phyloP scores from a whole-genome alignment of 1,139 yeast species.

The Geotrichum bryndzae region DNA sequence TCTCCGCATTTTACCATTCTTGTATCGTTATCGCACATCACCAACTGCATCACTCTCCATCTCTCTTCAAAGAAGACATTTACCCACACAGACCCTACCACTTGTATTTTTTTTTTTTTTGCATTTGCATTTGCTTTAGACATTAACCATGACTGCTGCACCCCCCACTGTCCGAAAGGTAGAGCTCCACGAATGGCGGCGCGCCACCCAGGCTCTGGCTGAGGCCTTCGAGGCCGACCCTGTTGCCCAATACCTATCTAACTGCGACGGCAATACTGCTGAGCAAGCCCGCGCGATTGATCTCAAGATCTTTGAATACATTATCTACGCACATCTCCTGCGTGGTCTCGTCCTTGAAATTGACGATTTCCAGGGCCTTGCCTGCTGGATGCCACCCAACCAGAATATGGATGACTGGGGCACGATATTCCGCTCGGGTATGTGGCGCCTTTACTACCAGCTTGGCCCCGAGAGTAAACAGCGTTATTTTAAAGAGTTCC shows the following conservation, averaged over 20 bases:
- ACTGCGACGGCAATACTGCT: constrained; percentile 38
- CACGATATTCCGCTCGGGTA: constrained; percentile 53
- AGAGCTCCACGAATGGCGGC: constrained; percentile 42
- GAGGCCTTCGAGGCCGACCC: constrained; percentile 49
- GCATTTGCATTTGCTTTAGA: neutral
- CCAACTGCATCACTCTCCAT: neutral
- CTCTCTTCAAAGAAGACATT: too few relatives aligned
- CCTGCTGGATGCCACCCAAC: constrained; percentile 58
- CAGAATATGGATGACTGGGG: constrained; percentile 42
- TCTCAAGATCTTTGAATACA: constrained; percentile 48
- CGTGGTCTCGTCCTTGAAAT: constrained; percentile 52
- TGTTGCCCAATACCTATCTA: constrained; percentile 47
- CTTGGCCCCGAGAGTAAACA: constrained; percentile 48
- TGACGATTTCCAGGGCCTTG: constrained; percentile 54
- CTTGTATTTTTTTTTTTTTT: too few relatives aligned
- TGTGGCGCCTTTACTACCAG: constrained; percentile 47
- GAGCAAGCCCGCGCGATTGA: constrained; percentile 41
- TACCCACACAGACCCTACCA: neutral
- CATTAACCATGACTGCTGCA: neutral
- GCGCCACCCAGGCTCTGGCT: constrained; percentile 51
- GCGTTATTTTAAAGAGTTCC: constrained; percentile 51
- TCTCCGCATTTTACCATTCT: neutral
- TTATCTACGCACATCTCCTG: constrained; percentile 50
- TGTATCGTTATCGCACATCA: neutral
- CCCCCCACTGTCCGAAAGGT: constrained; percentile 27